Base-by-base conservation (phyloP, 2,329 filamentous ascomycete genomes). In the Furcasterigmium furcatum region DNA sequence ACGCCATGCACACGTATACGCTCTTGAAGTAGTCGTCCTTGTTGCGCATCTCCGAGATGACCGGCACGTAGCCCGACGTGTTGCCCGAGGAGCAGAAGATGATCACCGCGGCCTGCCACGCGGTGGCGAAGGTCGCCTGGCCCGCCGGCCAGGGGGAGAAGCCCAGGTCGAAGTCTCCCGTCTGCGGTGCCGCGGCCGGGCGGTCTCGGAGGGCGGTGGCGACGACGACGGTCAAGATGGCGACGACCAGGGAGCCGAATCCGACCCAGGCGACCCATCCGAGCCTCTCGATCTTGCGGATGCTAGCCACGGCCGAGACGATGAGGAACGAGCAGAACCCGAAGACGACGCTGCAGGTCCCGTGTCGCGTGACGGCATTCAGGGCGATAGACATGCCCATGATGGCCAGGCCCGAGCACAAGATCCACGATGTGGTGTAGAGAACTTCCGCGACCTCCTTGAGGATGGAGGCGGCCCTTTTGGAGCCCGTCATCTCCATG, bases 1-100 rank as follows among this genome's bases (percentile, higher is more conserved):
- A 27, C 24, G 24, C 24, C 24, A 27, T 27, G 24, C 24, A 27
- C 7, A 27, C 24, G 24, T 27, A 27, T 7, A 27, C 66, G 1
- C 80, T 73, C 58, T 82, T 82, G 47, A 70, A 71, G 58, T 77
- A 85, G 52, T 83, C 76, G 21, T 66, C 67, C 0, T 81, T 80
- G 21, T 71, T 67, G 35, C 65, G 68, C 80, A 85, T 85, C 63
- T 85, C 82, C 0, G 75, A 77, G 44, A 85, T 84, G 46, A 85
- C 77, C 5, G 80, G 79, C 3, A 85, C 62, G 55, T 83, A 85
- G 3, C 77, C 77, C 1, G 73, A 76, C 1, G 79, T 82, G 21
- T 75, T 78, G 1, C 79, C 76, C 6, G 71, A 73, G 2, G 77
- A 78, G 46, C 77, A 27, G 24, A 27, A 27, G 24, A 27, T 27